A percentile compares a stretch with the other conserved stretches of the same genome.
phyloP scores from a whole-genome alignment of 768 basidiomycete genomes.

The Boletus barrowsii region DNA sequence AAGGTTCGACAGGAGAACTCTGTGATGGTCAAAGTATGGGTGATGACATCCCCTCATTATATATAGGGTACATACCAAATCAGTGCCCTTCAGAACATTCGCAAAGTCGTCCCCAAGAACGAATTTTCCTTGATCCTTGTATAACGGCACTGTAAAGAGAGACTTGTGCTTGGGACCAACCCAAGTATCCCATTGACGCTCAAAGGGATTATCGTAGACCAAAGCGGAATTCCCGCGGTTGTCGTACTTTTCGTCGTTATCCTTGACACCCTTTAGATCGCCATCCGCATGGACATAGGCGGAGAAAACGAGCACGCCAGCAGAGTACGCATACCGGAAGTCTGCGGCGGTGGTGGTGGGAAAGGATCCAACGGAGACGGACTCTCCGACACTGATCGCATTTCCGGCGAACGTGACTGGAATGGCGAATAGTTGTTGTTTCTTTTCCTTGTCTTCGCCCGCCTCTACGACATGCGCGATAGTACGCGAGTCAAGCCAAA shows the following conservation, averaged over 20 bases:
- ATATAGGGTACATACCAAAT: slow-evolving; percentile 50
- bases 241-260: slow-evolving; percentile 70
- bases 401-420: slow-evolving; percentile 45
- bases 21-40: slow-evolving; percentile 22
- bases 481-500: slow-evolving; percentile 76
- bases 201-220: slow-evolving; percentile 67
- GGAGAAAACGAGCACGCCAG: slow-evolving; percentile 76
- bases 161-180: slow-evolving; percentile 64
- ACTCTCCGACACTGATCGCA: slow-evolving; percentile 34
- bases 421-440: slow-evolving; percentile 57
- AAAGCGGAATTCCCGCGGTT: slow-evolving; percentile 68
- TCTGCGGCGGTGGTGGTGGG: slow-evolving; percentile 67
- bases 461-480: slow-evolving; percentile 63
- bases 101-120: slow-evolving; percentile 48
- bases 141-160: slow-evolving; percentile 66
- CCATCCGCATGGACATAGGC: slow-evolving; percentile 79
- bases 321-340: slow-evolving; percentile 60
- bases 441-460: slow-evolving; percentile 44
- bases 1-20: slow-evolving; percentile 79
- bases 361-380: slow-evolving; percentile 56
- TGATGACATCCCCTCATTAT: background rate
- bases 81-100: slow-evolving; percentile 63
- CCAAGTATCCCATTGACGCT: slow-evolving; percentile 83
- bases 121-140: slow-evolving; percentile 49
- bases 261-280: slow-evolving; percentile 61